Evolutionary conservation across 345 rosid genomes (phyloP), one percentile per base, ranked within the genome.

Genomic region (Brassica nigra): DNA sequence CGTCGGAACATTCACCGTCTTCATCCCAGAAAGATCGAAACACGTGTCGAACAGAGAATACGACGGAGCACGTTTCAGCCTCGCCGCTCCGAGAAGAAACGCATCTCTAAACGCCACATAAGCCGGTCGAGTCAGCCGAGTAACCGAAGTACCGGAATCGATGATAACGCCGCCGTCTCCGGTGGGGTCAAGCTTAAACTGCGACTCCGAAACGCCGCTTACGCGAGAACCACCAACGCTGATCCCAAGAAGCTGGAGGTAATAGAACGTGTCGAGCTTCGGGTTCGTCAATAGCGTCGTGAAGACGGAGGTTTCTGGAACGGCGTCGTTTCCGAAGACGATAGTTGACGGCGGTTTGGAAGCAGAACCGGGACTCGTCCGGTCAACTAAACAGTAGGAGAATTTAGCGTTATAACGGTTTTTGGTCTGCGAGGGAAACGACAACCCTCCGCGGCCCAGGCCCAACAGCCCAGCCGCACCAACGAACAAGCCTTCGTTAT

Each of bases 381-480:
- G 86, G 81, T 95, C 99, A 10, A 87, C 98, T 28, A 95, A 83
- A 80, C 98, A 95, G 85, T 95, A 95, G 3, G 94, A 90, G 78
- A 93, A 95, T 76, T 90, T 91, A 36, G 85, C 82, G 86, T 82
- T 90, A 78, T 90, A 91, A 68, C 86, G 91, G 61, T 80, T 90
- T 52, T 93, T 91, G 14, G 90, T 84, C 78, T 95, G 99, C 0
- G 92, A 34, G 2, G 99, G 98, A 61, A 95, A 93, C 1, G 98
- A 95, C 14, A 95, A 80, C 18, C 77, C 88, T 10, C 99, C 99
- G 7, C 97, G 91, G 44, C 99, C 98, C 16, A 95, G 93, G 18
- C 98, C 98, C 62, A 95, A 62, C 27, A 95, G 80, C 11, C 99
- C 99, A 8, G 97, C 96, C 0, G 99, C 99, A 33, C 93, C 99